Evolutionary conservation across 768 basidiomycete genomes (phyloP).

Genomic region (Leccinum rimulosum): DNA sequence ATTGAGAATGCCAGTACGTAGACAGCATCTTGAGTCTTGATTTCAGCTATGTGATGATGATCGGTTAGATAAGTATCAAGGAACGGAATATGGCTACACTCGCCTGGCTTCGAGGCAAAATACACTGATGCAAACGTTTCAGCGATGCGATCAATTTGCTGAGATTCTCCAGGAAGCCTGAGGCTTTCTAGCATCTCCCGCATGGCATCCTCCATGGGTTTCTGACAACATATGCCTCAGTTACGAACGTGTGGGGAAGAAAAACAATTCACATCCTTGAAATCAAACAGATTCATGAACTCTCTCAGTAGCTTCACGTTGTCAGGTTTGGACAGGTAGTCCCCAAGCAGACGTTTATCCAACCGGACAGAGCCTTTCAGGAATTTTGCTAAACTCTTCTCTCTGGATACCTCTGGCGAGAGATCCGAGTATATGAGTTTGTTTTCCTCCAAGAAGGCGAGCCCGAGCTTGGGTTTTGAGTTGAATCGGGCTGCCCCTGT

Average conservation of each 20-base stretch:
- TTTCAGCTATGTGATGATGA: conserved; percentile 56
- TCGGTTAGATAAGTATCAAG: not conserved
- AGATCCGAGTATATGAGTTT: conserved; percentile 75
- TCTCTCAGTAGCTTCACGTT: conserved; percentile 81
- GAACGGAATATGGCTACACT: not conserved
- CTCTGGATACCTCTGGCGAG: conserved; percentile 51
- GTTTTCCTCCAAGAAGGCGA: conserved; percentile 91
- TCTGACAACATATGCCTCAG: conserved; percentile 45
- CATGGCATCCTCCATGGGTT: conserved; percentile 94
- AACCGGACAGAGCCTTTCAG: conserved; percentile 80
- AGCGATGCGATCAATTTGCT: conserved; percentile 91
- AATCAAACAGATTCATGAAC: conserved; percentile 88
- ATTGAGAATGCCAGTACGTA: conserved; percentile 94
- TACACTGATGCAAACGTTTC: conserved; percentile 93
- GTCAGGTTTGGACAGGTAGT: conserved; percentile 88
- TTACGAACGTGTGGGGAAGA: not conserved
- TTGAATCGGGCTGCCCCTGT: conserved; percentile 88
- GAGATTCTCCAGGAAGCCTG: conserved; percentile 91
- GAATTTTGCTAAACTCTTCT: conserved; percentile 77
- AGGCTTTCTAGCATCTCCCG: conserved; percentile 91
- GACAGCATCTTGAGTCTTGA: conserved; percentile 88
- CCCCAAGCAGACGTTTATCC: conserved; percentile 92
- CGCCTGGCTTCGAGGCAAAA: conserved; percentile 81
- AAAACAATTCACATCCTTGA: conserved; percentile 65
- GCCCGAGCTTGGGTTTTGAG: conserved; percentile 84